phyloP scores from a whole-genome alignment of 2,329 filamentous ascomycete genomes.

The Curvularia lunata region DNA sequence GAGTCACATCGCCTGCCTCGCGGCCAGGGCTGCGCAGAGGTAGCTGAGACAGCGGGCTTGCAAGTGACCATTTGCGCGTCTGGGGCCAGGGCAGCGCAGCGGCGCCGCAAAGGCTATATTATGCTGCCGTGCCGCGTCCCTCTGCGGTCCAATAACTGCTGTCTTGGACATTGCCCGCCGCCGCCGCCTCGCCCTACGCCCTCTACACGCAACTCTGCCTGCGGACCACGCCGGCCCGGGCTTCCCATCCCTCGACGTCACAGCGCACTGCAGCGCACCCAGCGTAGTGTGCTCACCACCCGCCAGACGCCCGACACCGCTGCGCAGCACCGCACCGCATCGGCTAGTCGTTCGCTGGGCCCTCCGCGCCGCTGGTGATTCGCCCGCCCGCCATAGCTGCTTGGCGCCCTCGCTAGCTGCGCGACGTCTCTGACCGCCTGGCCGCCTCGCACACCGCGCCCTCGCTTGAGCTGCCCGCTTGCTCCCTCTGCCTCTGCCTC shows the following conservation, averaged over 20 bases:
- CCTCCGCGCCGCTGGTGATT: conserved; percentile 23
- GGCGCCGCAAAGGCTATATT: conserved; percentile 25
- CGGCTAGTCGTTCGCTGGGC: conserved; percentile 7
- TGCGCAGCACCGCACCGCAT: conserved; percentile 25
- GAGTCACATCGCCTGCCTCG: conserved; percentile 40
- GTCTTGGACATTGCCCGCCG: too few species aligned
- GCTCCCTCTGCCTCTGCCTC: conserved; percentile 16
- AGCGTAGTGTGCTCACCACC: not conserved
- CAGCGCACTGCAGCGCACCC: too few species aligned
- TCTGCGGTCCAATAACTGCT: conserved; percentile 11
- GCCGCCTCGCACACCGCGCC: conserved; percentile 28
- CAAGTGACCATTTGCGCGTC: conserved; percentile 41
- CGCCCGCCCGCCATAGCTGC: conserved; percentile 31
- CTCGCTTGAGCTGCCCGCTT: conserved; percentile 27
- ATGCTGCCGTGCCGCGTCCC: conserved; percentile 24
- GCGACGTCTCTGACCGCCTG: conserved; percentile 41
- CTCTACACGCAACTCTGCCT: too few species aligned
- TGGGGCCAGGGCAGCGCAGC: conserved; percentile 14
- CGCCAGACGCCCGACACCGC: conserved; percentile 8
- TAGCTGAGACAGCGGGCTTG: conserved; percentile 26
- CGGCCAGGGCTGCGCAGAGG: conserved; percentile 11
- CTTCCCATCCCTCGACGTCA: too few species aligned
- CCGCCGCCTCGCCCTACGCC: not conserved
- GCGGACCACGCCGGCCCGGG: conserved; percentile 25
- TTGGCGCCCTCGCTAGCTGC: conserved; percentile 30